Base-by-base conservation (phyloP, 1,284 basidiomycete genomes). In the Apiotrichum laibachii region DNA sequence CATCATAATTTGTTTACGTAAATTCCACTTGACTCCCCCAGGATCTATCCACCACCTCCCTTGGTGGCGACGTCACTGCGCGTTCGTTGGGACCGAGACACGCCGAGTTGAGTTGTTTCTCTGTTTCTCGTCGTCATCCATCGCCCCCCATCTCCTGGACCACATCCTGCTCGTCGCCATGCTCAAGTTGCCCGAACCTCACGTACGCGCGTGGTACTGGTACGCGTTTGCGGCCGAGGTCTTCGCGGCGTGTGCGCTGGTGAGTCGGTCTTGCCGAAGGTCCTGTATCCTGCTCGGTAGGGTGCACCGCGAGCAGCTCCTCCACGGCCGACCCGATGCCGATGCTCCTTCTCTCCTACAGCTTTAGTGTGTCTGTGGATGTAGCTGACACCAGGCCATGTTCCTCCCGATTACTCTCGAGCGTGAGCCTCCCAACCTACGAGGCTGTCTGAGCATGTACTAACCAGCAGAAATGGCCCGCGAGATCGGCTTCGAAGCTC, bases 341-440 rank as follows among this genome's bases (percentile, higher is more conserved):
- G 40, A 1, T 0, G 1, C n/a, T n/a, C n/a, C n/a, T n/a, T n/a
- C n/a, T n/a, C n/a, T n/a, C n/a, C n/a, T n/a, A n/a, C n/a, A n/a
- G n/a, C n/a, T n/a, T n/a, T n/a, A 31, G 4, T 7, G 26, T 7
- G 26, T 31, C 4, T 31, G 26, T 3, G 7, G 26, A 31, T 31
- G 7, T 31, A 3, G 51, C 45, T 50, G 42, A 53, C 50, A 19
- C 2, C 49, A 76, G 73, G 72, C 73, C 5, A 77, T 77, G 64
- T 79, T 77, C 63, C 59, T 77, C 35, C 77, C 76, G 0, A 76
- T 79, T 51, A 73, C 73, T 0, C 65, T 79, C 2, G 77, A 79
- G 52, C 73, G 76, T 75, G 45, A 55, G 73, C 67, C 1, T 31
- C 13, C 13, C 3, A 5, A 10, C 1, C 33, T 12, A 9, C 21